Evolutionary conservation across 2,329 filamentous ascomycete species (phyloP), one percentile per base, ranked within the genome.

Genomic region (Neofusicoccum parvum): DNA sequence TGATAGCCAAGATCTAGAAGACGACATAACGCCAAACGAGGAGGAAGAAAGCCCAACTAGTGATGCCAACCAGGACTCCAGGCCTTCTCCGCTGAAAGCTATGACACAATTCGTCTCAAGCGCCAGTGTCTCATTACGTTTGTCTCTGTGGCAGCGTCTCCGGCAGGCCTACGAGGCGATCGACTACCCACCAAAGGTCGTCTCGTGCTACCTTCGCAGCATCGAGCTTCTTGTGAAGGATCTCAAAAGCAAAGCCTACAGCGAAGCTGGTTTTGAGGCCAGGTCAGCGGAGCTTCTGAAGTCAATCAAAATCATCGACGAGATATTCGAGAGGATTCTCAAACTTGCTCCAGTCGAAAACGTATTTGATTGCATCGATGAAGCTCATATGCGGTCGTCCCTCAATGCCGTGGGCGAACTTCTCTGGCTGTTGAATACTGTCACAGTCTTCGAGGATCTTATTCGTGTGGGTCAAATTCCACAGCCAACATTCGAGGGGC

Each of bases 111-210:
- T 98, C 69, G 82, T 99, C 3, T 85, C 90, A 62, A 88, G 87
- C 54, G 94, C 92, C 49, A 92, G 90, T 72, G 90, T 93, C 1
- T 92, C 94, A 62, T 81, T 98, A 59, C 88, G 92, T 41, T 81
- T 98, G 1, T 93, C 95, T 69, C 82, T 99, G 1, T 99, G 95
- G 95, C 90, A 91, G 68, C 88, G 92, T 59, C 85, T 99, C n/a
- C 89, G 92, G 43, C 91, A 95, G 69, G 94, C 95, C 0, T 99
- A 99, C 72, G 85, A 88, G 62, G 87, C 86, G 7, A 96, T 99
- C 67, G 87, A 91, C 7, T 97, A 97, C 72, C 81, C 87, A 0
- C 93, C 94, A 0, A 97, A 97, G 76, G 89, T 95, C 14, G 88
- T 97, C 36, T 96, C 92, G 0, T 98, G 94, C 76, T 87, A 92